Conservation (phyloP, 805 yeast species). For the Candida argentea region DNA sequence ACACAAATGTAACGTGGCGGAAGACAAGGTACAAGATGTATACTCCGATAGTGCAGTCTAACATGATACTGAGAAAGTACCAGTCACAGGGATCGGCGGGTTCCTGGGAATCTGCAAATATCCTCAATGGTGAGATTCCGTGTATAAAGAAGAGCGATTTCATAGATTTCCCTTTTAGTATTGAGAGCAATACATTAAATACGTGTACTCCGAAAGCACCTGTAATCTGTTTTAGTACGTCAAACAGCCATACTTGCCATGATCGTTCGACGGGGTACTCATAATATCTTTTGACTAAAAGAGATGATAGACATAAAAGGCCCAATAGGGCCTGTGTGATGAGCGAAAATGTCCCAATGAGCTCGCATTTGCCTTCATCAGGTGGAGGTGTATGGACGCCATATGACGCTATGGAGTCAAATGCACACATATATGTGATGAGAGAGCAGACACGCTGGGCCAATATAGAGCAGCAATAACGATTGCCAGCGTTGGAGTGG, state of each 20-base stretch:
- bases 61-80: conserved; percentile 80
- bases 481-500: too few species aligned
- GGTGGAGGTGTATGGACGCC: too few species aligned
- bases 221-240: conserved; percentile 78
- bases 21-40: conserved; percentile 58
- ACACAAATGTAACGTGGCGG: conserved; percentile 30
- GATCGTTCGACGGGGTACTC: conserved; percentile 79
- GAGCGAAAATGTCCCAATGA: conserved; percentile 79
- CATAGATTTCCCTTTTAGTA: conserved; percentile 36
- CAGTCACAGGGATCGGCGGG: conserved; percentile 73
- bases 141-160: too few species aligned
- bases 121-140: conserved; percentile 1
- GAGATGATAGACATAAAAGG: conserved; percentile 58
- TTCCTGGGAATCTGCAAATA: conserved; percentile 1
- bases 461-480: too few species aligned
- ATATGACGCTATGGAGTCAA: too few species aligned
- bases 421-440: too few species aligned
- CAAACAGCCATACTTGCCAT: conserved; percentile 82
- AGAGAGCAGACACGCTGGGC: too few species aligned
- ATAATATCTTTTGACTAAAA: conserved; percentile 63
- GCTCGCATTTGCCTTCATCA: conserved; percentile 29
- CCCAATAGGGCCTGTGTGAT: conserved; percentile 73
- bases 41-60: conserved; percentile 92
- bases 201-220: conserved; percentile 84
- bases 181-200: conserved; percentile 62